phyloP scores from a whole-genome alignment of 2,329 filamentous ascomycete species.

The Cladosporium sp. region DNA sequence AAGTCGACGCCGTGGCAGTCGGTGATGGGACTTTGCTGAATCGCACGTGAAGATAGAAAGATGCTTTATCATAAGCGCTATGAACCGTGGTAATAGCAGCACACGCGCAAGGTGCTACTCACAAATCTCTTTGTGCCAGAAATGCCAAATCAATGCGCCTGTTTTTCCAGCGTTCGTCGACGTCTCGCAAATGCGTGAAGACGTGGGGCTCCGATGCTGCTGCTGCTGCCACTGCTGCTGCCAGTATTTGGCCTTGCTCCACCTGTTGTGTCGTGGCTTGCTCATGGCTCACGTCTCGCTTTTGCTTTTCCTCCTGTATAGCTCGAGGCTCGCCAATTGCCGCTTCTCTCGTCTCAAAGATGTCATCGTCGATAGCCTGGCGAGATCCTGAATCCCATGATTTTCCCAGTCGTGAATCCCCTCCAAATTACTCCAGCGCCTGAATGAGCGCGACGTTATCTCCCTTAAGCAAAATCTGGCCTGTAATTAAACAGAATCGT shows the following conservation, averaged over 20 bases:
- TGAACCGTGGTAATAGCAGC: constrained; percentile 9
- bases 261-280: no score
- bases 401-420: neutral
- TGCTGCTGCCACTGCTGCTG: no score
- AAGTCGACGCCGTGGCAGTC: constrained; percentile 59
- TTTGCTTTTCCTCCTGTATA: neutral
- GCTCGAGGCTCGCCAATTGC: neutral
- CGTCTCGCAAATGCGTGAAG: neutral
- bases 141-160: neutral
- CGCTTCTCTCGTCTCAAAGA: no score
- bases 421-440: constrained; percentile 21
- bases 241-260: no score
- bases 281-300: neutral
- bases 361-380: no score
- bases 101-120: constrained; percentile 16
- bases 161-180: no score
- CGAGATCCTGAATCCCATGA: no score
- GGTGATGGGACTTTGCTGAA: constrained; percentile 28
- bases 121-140: constrained; percentile 10
- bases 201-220: no score
- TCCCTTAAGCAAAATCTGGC: constrained; percentile 80
- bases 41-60: constrained; percentile 57
- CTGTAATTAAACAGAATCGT: constrained; percentile 37
- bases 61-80: constrained; percentile 12
- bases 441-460: constrained; percentile 82